phyloP scores from a whole-genome alignment of 441 rosid genomes.

The Isatis lusitanica region DNA sequence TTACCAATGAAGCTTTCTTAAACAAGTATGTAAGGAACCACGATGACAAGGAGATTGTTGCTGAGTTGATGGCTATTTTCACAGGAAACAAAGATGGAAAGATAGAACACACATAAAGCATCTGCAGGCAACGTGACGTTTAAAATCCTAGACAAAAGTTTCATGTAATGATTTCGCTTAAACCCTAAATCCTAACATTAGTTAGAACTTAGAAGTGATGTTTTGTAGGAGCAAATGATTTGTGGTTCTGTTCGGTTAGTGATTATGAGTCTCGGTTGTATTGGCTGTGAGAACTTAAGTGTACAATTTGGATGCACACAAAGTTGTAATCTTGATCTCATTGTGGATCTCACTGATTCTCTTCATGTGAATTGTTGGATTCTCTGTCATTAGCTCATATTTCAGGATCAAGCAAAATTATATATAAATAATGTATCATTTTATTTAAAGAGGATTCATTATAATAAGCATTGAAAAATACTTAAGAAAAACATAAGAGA shows the following conservation, averaged over 20 bases:
- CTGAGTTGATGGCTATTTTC: conserved; percentile 24
- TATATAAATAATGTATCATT: conserved; percentile 12
- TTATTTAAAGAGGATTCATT: conserved; percentile 17
- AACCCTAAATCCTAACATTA: background rate
- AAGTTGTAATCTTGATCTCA: background rate
- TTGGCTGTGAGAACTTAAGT: background rate
- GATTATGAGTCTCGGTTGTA: no score
- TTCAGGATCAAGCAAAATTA: background rate
- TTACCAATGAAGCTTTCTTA: conserved; percentile 11
- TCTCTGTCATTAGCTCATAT: background rate
- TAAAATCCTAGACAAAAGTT: background rate
- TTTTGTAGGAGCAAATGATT: background rate
- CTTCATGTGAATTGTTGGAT: conserved; percentile 2
- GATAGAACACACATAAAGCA: background rate
- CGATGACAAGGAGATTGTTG: background rate
- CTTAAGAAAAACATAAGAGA: background rate
- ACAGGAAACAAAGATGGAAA: background rate
- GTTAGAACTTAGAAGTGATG: background rate
- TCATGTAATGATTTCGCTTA: no score
- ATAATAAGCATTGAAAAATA: conserved; percentile 9
- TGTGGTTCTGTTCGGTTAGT: background rate
- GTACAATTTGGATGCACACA: background rate
- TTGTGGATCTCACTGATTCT: conserved; percentile 1
- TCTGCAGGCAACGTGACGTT: background rate
- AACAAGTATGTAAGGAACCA: conserved; percentile 30